Percentiles rank a stretch among this genome's conserved stretches.
phyloP scores from a whole-genome alignment of 345 rosid species.

The Acer saccharum region DNA sequence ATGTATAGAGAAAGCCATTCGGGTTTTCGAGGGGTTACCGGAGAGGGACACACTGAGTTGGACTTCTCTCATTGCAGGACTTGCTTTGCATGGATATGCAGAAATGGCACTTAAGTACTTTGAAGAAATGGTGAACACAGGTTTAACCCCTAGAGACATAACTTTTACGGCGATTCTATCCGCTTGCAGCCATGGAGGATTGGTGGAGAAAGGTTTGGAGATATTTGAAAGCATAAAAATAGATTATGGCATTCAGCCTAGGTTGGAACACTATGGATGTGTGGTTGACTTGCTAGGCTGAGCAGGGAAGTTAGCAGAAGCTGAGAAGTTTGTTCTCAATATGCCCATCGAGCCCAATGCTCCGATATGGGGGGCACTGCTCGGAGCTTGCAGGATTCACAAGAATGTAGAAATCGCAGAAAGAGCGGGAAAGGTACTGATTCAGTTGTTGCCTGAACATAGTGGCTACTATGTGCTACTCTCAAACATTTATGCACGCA shows the following conservation, averaged over 20 bases:
- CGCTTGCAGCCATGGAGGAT: conserved; percentile 78
- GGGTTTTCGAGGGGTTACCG: conserved; percentile 42
- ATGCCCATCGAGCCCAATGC: conserved; percentile 75
- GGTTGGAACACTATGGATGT: conserved; percentile 83
- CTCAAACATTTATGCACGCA: conserved; percentile 65
- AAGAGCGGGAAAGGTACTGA: conserved; percentile 56
- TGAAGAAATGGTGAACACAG: conserved; percentile 45
- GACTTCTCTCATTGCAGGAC: conserved; percentile 70
- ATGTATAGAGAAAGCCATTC: conserved; percentile 49
- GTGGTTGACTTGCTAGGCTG: conserved; percentile 77
- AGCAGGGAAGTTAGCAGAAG: conserved; percentile 67
- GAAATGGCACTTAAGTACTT: conserved; percentile 52
- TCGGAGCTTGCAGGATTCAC: conserved; percentile 78
- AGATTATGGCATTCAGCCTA: conserved; percentile 48
- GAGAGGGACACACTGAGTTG: conserved; percentile 64
- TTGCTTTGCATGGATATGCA: conserved; percentile 66
- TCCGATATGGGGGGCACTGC: conserved; percentile 70
- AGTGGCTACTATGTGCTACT: conserved; percentile 81
- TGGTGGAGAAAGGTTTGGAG: conserved; percentile 59
- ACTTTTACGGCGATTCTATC: conserved; percentile 67
- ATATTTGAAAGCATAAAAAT: conserved; percentile 56
- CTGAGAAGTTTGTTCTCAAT: conserved; percentile 59
- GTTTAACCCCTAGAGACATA: conserved; percentile 56
- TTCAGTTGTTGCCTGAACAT: conserved; percentile 59
- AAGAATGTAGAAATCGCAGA: conserved; percentile 60